Evolutionary conservation across 176 grass and related monocot species (phyloP).

Genomic region (Miscanthus lutarioriparius): DNA sequence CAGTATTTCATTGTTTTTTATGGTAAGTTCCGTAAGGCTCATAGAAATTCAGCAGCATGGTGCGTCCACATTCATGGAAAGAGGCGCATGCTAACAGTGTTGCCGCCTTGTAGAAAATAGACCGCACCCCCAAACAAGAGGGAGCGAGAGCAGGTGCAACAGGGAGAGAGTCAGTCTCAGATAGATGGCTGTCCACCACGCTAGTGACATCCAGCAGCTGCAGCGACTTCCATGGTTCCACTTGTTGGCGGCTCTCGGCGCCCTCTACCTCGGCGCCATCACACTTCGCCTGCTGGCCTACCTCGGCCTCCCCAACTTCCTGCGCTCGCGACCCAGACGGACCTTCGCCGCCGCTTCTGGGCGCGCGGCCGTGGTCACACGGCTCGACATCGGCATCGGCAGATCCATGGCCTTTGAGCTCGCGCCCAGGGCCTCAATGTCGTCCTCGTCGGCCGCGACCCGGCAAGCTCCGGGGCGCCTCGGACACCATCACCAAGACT

Average conservation of each 20-base stretch:
- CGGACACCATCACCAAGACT: background rate
- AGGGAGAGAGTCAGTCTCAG: too few species aligned
- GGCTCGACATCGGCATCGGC: constrained; percentile 61
- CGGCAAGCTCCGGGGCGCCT: constrained; percentile 42
- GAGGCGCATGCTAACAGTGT: too few species aligned
- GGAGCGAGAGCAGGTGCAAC: too few species aligned
- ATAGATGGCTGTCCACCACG: too few species aligned
- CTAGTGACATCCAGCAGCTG: too few species aligned
- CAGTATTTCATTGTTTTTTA: too few species aligned
- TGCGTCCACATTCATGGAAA: too few species aligned
- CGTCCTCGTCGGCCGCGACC: too few species aligned
- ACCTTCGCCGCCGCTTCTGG: constrained; percentile 44
- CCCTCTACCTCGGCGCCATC: background rate
- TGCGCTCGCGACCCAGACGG: background rate
- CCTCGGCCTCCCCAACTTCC: background rate
- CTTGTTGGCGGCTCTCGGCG: background rate
- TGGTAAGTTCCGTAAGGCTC: too few species aligned
- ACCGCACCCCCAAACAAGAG: too few species aligned
- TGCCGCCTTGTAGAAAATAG: too few species aligned
- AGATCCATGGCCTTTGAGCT: constrained; percentile 46
- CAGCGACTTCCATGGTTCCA: background rate
- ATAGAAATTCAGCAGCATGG: too few species aligned
- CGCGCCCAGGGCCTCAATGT: constrained; percentile 43
- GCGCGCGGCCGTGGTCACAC: constrained; percentile 47
- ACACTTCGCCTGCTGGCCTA: background rate